Evolutionary conservation across 352 stramenopile genomes (phyloP), one percentile per base, ranked within the genome.

Genomic region (Elongisporangium senticosum): DNA sequence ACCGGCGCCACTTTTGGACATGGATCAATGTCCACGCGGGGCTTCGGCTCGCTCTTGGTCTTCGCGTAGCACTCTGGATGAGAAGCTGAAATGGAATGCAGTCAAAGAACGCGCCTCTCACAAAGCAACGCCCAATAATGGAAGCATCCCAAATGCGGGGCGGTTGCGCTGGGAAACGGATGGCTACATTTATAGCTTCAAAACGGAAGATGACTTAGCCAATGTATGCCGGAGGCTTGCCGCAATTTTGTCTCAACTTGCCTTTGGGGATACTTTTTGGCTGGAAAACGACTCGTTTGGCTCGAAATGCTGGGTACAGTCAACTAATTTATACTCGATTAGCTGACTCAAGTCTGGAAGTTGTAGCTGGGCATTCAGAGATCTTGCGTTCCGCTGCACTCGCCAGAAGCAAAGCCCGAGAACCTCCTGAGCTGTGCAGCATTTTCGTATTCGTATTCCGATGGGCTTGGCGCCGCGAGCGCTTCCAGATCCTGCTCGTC

Each of bases 401-500:
- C 28, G 8, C 13, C 33, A 17, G 8, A 0, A 43, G 8, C 33
- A 43, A 43, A 43, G 33, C 33, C 33, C 4, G 33, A 43, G 33
- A 17, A 5, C 33, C 33, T 43, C 13, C 33, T 43, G 33, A 1
- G 11, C 11, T 43, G 33, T 17, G 33, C 15, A 10, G 11, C 33
- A 10, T 17, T 17, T 7, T 43, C 33, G 11, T 43, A 43, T 10
- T 43, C 13, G 33, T 43, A 43, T 17, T 58, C 56, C 6, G 51
- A 67, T 14, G 61, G 65, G 43, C 67, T 43, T 22, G 69, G 59
- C 4, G 55, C 52, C 3, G 62, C 62, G 21, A 79, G 49, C 49
- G 51, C 62, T 56, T 76, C 65, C 3, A 76, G 57, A 58, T 79
- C 71, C 57, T 71, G 53, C 17, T 57, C 57, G 48, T 59, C 62